Conservation (phyloP, 139 green algal genomes). For the Chlamydomonas sphaeroides region DNA sequence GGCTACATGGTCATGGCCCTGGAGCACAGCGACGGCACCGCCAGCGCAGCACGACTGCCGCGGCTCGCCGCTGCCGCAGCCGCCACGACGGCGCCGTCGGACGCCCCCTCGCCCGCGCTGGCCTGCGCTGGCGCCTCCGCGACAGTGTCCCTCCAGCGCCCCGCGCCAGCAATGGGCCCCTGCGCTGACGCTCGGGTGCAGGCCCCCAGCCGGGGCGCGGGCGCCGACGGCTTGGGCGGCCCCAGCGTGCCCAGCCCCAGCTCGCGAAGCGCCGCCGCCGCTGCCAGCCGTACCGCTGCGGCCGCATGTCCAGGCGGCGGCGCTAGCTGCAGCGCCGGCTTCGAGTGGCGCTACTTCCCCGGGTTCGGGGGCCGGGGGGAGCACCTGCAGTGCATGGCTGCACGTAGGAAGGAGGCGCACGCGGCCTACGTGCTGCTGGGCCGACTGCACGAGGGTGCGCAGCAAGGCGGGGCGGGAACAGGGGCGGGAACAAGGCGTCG, state of each 20-base stretch:
- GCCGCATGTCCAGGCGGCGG: too few species aligned
- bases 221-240: too few species aligned
- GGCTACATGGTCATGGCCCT: constrained; percentile 75
- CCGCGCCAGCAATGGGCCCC: not conserved
- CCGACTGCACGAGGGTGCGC: constrained; percentile 13
- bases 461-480: too few species aligned
- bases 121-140: too few species aligned
- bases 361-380: not conserved
- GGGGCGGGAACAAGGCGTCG: too few species aligned
- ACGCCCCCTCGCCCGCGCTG: not conserved
- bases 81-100: not conserved
- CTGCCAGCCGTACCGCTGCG: too few species aligned
- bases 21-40: constrained; percentile 75
- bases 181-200: not conserved
- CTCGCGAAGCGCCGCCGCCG: not conserved
- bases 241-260: not conserved
- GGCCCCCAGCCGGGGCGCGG: not conserved
- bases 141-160: too few species aligned
- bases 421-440: constrained; percentile 16
- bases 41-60: constrained; percentile 50
- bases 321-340: not conserved
- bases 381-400: constrained; percentile 14
- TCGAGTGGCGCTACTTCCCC: constrained; percentile 6
- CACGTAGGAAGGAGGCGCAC: constrained; percentile 23
- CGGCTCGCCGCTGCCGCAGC: not conserved